These are phyloP conservation scores for Dactylonectria estremocensis DNA, from an alignment of 2,329 filamentous ascomycete genomes.

Conservation along the genomic window DNA sequence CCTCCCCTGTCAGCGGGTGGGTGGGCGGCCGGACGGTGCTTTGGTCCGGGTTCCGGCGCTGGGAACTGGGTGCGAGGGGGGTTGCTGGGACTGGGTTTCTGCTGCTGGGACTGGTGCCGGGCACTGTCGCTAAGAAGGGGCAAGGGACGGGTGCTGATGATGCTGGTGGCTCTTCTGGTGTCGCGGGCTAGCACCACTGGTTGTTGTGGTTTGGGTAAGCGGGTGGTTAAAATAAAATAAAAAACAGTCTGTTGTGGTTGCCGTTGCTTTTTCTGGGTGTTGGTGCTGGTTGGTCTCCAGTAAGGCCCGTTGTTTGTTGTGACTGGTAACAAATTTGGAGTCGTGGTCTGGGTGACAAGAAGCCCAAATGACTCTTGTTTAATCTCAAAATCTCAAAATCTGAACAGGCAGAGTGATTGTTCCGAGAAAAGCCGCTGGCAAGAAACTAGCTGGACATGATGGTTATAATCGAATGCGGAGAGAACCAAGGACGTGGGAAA, in stretches of 20 bases:
- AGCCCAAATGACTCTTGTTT: background rate
- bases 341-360: too few relatives aligned
- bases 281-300: conserved; percentile 29
- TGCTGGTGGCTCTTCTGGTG: background rate
- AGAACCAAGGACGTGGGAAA: conserved; percentile 35
- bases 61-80: conserved; percentile 9
- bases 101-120: background rate
- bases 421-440: conserved; percentile 23
- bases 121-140: conserved; percentile 25
- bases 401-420: background rate
- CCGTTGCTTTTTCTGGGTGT: conserved; percentile 6
- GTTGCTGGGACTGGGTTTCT: background rate
- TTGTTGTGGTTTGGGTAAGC: conserved; percentile 14
- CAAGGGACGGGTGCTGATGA: conserved; percentile 32
- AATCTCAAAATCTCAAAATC: background rate
- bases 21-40: conserved; percentile 16
- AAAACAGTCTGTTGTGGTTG: background rate
- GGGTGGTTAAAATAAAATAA: conserved; percentile 11
- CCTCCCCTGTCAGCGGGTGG: conserved; percentile 8
- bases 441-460: conserved; percentile 37
- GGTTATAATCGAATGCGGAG: conserved; percentile 45
- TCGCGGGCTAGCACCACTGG: conserved; percentile 8
- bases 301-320: conserved; percentile 9
- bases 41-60: conserved; percentile 17
- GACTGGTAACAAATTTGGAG: conserved; percentile 11